Base-by-base conservation (phyloP, 2,329 filamentous ascomycete genomes). In the Xylariaceae sp. region DNA sequence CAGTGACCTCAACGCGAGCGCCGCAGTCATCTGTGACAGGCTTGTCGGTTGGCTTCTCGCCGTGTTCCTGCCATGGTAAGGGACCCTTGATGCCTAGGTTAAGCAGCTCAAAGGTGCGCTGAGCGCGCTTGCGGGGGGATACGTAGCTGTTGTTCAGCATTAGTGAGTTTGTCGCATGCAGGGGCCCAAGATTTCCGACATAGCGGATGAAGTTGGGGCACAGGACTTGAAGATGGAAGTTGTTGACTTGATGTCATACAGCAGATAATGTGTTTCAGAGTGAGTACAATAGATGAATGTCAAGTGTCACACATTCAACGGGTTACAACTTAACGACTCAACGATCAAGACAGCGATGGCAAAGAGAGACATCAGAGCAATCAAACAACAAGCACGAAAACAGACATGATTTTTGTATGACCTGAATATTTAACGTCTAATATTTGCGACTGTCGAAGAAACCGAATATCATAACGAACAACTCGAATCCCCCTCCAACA, bases 51-150 rank as follows among this genome's bases (percentile, higher is more conserved):
- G 68, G 66, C 37, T 63, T 61, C 2, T 69, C 66, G 57, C 80
- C 78, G 61, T 82, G 79, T 13, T 74, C 68, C 39, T 80, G 73
- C 91, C 91, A 96, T 0, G 92, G 92, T 13, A 92, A 78, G 1
- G 81, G 78, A 47, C 85, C 82, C n/a, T 77, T 74, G 70, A 87
- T 86, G 53, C 87, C 89, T 17, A 96, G 78, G 66, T 89, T 84
- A 30, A 97, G 85, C 52, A 97, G 83, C 73, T 96, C 91, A 70
- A 97, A 88, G n/a, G 92, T 97, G 54, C 85, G 83, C 74, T 94
- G 92, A 17, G 93, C 91, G 60, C 92, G 88, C 62, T 82, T 84
- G 51, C 92, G 88, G 2, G 92, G 93, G 1, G 90, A 96, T 47
- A 97, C 91, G 74, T 93, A 96, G 68, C 83, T 88, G 67, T 41